A percentile compares a stretch with the other conserved stretches of the same genome.
Conservation (phyloP, 768 basidiomycete species). For the Dioszegia crocea region DNA sequence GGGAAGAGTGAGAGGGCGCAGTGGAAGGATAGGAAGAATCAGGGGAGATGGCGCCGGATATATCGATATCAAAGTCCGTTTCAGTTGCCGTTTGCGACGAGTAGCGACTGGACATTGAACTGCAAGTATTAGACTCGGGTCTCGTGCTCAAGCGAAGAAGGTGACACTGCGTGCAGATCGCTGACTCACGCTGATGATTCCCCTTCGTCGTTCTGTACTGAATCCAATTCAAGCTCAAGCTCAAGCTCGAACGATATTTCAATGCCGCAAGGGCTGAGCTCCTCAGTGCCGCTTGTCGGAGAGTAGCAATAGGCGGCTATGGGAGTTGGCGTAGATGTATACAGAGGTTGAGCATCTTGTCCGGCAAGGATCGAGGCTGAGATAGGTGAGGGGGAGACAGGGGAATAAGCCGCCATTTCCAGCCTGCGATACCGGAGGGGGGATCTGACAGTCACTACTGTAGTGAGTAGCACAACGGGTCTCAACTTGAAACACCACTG, state of each 20-base stretch:
- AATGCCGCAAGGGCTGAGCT: background rate
- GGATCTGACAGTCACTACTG: too few species aligned
- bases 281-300: background rate
- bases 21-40: background rate
- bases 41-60: background rate
- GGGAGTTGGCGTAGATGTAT: too few species aligned
- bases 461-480: background rate
- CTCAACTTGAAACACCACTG: background rate
- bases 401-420: too few species aligned
- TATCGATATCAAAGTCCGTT: background rate
- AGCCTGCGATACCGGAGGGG: too few species aligned
- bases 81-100: background rate
- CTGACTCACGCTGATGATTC: background rate
- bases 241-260: conserved; percentile 7
- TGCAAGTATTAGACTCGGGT: background rate
- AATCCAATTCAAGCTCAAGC: background rate
- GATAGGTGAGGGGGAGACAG: too few species aligned
- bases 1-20: background rate
- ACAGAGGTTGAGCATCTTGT: too few species aligned
- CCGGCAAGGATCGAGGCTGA: too few species aligned
- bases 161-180: background rate
- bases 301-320: background rate
- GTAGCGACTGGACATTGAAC: background rate
- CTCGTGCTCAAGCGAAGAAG: too few species aligned
- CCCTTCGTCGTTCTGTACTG: background rate